Evolutionary conservation across 371 early-diverging fungal genomes (phyloP).

Genomic region (Syncephalastrum monosporum): DNA sequence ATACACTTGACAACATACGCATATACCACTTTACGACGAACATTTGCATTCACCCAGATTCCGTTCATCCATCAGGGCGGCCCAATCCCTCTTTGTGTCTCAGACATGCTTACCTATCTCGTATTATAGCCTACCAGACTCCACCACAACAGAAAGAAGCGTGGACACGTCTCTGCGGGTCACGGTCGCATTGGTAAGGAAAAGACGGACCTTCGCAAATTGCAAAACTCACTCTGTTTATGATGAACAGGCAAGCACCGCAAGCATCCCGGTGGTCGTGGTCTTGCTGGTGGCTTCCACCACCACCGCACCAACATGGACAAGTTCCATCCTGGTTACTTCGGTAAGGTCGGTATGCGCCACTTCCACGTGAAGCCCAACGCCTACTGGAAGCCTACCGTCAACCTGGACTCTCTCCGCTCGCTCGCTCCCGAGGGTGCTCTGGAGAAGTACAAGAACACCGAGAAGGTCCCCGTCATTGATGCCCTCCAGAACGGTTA

Average conservation of each 20-base stretch:
- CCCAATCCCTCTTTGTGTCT: too few species aligned
- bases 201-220: slow-evolving; percentile 5
- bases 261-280: slow-evolving; percentile 99
- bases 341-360: slow-evolving; percentile 99
- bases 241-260: slow-evolving; percentile 91
- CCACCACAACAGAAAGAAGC: slow-evolving; percentile 86
- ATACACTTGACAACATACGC: too few species aligned
- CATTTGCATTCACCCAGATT: too few species aligned
- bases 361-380: slow-evolving; percentile 98
- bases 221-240: too few species aligned
- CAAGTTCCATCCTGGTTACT: slow-evolving; percentile 99
- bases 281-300: slow-evolving; percentile 99
- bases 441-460: slow-evolving; percentile 84
- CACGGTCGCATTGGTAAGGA: slow-evolving; percentile 82
- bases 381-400: slow-evolving; percentile 81
- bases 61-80: too few species aligned
- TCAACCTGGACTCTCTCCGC: slow-evolving; percentile 97
- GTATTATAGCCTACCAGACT: slow-evolving; percentile 78
- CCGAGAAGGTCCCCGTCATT: slow-evolving; percentile 92
- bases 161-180: slow-evolving; percentile 94
- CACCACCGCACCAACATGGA: slow-evolving; percentile 99
- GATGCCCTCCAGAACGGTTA: slow-evolving; percentile 91
- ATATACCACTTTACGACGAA: too few species aligned
- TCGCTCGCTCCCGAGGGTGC: slow-evolving; percentile 91
- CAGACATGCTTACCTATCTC: too few species aligned